These are phyloP conservation scores for Triadica sebifera DNA, from an alignment of 345 rosid species.

Conservation along the genomic window DNA sequence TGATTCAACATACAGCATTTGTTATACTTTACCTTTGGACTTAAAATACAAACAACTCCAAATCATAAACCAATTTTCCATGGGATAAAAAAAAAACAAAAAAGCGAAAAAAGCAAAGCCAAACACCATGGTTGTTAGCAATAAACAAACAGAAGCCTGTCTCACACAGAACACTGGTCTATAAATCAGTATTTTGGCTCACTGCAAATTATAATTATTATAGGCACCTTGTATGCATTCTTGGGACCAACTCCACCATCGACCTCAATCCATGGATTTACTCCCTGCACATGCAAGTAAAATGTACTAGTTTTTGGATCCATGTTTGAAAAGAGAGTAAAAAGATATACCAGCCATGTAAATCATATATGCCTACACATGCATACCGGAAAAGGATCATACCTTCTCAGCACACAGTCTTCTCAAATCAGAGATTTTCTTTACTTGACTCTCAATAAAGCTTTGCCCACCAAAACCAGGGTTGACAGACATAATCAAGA, in stretches of 20 bases:
- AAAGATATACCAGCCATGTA: neutral
- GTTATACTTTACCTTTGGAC: neutral
- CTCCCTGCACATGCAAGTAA: conserved; percentile 53
- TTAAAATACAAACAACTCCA: neutral
- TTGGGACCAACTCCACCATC: conserved; percentile 98
- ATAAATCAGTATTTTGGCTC: neutral
- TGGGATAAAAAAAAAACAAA: neutral
- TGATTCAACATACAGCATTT: neutral
- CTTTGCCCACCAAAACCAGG: conserved; percentile 99
- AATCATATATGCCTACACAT: neutral
- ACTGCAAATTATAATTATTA: conserved; percentile 1
- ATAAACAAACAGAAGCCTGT: neutral
- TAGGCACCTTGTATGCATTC: conserved; percentile 85
- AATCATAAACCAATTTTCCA: neutral
- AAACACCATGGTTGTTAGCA: neutral
- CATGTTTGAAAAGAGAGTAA: neutral
- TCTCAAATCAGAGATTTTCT: conserved; percentile 87
- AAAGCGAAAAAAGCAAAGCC: too few relatives aligned
- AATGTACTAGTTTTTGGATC: conserved; percentile 3
- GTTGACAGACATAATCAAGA: conserved; percentile 97
- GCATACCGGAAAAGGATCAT: neutral
- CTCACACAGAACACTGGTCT: neutral
- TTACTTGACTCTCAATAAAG: conserved; percentile 99
- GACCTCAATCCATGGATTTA: conserved; percentile 98
- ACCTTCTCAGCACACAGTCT: conserved; percentile 92